Conservation (phyloP, 345 rosid genomes). For the Gossypium thurberi region DNA sequence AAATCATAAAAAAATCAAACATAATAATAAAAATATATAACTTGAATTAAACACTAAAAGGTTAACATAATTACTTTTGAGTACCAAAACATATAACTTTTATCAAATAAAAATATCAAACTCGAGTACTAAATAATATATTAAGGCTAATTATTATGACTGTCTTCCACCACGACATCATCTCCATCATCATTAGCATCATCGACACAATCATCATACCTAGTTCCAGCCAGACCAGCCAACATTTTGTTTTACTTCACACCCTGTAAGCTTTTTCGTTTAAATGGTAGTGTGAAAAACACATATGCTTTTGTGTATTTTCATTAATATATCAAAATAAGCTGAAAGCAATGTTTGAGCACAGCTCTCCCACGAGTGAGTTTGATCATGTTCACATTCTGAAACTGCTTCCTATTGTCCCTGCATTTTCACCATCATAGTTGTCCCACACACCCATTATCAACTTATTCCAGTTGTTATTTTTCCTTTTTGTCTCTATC, state of each 20-base stretch:
- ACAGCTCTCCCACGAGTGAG: neutral
- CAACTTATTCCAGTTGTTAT: neutral
- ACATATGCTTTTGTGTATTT: neutral
- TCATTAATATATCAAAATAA: neutral
- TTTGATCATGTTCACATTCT: neutral
- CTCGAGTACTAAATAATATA: too few relatives aligned
- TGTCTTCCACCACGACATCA: neutral
- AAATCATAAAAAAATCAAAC: too few relatives aligned
- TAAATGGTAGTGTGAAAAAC: neutral
- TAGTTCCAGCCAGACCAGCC: neutral
- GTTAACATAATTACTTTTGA: too few relatives aligned
- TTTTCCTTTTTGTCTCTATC: neutral
- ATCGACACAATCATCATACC: neutral
- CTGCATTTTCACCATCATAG: neutral
- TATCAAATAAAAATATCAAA: too few relatives aligned
- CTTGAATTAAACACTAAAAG: too few relatives aligned
- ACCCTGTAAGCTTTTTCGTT: neutral
- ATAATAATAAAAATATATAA: too few relatives aligned
- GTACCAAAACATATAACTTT: too few relatives aligned
- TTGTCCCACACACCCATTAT: neutral
- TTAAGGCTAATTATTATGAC: neutral
- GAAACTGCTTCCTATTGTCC: slow-evolving; percentile 2
- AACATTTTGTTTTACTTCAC: neutral
- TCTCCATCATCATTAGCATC: neutral
- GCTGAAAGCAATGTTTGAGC: neutral